Base-by-base conservation (phyloP, 2,329 filamentous ascomycete genomes). In the Curvularia verruculosa region DNA sequence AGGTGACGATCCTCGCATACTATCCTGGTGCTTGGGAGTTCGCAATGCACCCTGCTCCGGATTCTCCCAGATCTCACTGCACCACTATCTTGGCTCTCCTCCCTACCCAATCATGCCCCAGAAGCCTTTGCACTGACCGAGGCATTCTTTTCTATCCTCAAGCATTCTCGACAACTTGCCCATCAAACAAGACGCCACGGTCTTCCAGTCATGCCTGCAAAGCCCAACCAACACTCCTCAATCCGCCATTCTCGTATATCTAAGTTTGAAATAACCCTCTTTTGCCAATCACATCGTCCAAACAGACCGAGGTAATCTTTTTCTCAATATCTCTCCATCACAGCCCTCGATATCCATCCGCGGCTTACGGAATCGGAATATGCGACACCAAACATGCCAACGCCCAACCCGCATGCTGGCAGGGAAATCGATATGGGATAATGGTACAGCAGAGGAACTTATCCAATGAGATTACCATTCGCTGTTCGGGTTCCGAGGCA, bases 21-120 rank as follows among this genome's bases (percentile, higher is more conserved):
- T 44, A 53, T 52, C 59, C 59, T 31, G 59, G 59, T 58, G 40
- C 54, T 60, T 60, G 59, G 59, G 40, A 59, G 39, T 46, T 46
- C 40, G n/a, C 24, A 49, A 31, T 40, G 53, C 28, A 46, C n/a
- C 36, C 43, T 47, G 39, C 28, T 45, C 49, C 37, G 36, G 46
- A 39, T 39, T 48, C 10, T 44, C 24, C 21, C 46, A 39, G 34
- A 49, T 39, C 24, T 40, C 24, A 24, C 15, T 26, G 18, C 29
- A 37, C 34, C 34, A 9, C 34, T 3, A 36, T 36, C 34, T 36
- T 36, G 34, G 47, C 36, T 48, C 24, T 23, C 1, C n/a, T 8
- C 2, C 8, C 12, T 18, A 7, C 34, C 54, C 54, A 49, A 57
- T 54, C 39, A 54, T 9, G 31, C 46, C 26, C n/a, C 8, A 39